Percentiles rank a stretch among this genome's conserved stretches.
phyloP scores from a whole-genome alignment of 768 basidiomycete species.

The Clitopilus hobsonii region DNA sequence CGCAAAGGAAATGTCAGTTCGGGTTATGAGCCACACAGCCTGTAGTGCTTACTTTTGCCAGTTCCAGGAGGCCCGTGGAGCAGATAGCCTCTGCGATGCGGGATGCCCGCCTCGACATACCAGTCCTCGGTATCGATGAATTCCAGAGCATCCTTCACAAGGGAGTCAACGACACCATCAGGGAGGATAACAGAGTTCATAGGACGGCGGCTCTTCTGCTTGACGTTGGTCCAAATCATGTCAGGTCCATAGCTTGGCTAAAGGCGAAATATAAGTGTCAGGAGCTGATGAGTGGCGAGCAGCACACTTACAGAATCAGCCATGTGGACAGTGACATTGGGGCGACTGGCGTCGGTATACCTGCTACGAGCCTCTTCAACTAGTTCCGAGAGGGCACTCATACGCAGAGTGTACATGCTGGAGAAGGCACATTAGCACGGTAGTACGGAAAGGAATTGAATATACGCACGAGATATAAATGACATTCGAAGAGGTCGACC shows the following conservation, averaged over 20 bases:
- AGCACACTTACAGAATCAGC: constrained; percentile 17
- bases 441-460: background rate
- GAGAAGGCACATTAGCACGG: background rate
- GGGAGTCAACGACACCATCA: constrained; percentile 35
- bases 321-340: constrained; percentile 25
- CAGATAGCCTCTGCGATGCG: constrained; percentile 52
- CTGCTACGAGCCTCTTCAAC: constrained; percentile 25
- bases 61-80: constrained; percentile 59
- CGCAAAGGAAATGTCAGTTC: constrained; percentile 30
- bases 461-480: constrained; percentile 20
- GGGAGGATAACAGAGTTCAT: constrained; percentile 46
- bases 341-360: constrained; percentile 23
- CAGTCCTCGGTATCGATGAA: constrained; percentile 52
- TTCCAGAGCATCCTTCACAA: constrained; percentile 47
- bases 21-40: too few species aligned
- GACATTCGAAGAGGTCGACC: constrained; percentile 1
- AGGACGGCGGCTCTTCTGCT: constrained; percentile 40
- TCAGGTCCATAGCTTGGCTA: constrained; percentile 28
- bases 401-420: constrained; percentile 33
- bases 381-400: constrained; percentile 21
- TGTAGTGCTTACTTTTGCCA: constrained; percentile 52
- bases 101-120: constrained; percentile 54
- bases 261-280: background rate
- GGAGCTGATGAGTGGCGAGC: background rate
- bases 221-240: constrained; percentile 35